A percentile compares a stretch with the other conserved stretches of the same genome.
Evolutionary conservation across 441 rosid species (phyloP).

Genomic region (Eugenia klotzschiana): DNA sequence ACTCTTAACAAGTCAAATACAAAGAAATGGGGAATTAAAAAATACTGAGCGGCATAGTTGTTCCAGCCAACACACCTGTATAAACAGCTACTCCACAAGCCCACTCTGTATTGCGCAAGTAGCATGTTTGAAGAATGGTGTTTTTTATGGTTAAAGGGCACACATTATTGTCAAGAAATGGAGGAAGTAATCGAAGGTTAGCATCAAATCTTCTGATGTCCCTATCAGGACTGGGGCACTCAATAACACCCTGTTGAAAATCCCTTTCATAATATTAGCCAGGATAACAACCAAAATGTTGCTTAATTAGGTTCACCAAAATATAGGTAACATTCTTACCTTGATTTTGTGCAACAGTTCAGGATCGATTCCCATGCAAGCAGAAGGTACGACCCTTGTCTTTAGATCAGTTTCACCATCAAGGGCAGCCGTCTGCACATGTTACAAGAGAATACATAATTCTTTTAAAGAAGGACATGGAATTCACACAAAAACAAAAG

Average conservation of each 20-base stretch:
- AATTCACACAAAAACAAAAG: neutral
- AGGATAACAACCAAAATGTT: neutral
- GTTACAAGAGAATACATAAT: neutral
- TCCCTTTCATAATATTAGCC: neutral
- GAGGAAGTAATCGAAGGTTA: conserved; percentile 89
- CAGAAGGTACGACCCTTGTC: conserved; percentile 78
- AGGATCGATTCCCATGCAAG: conserved; percentile 85
- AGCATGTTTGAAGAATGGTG: conserved; percentile 94
- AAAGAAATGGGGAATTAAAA: neutral
- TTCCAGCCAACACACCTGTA: conserved; percentile 46
- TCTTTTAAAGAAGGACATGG: neutral
- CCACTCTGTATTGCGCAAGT: conserved; percentile 95
- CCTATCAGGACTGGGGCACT: conserved; percentile 90
- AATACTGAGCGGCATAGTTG: neutral
- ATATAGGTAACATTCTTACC: conserved; percentile 21
- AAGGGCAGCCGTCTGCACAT: conserved; percentile 79
- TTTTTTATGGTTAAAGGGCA: conserved; percentile 90
- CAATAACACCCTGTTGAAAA: conserved; percentile 72
- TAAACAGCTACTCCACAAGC: conserved; percentile 97
- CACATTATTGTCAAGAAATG: conserved; percentile 86
- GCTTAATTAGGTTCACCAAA: neutral
- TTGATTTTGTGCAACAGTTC: conserved; percentile 88
- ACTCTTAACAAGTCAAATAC: neutral
- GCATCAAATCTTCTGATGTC: conserved; percentile 98
- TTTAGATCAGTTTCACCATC: conserved; percentile 98